Percentiles rank a stretch among this genome's conserved stretches.
These are phyloP conservation scores for Pseudogymnoascus sp. DNA, from an alignment of 2,329 filamentous ascomycete genomes.

Conservation along the genomic window DNA sequence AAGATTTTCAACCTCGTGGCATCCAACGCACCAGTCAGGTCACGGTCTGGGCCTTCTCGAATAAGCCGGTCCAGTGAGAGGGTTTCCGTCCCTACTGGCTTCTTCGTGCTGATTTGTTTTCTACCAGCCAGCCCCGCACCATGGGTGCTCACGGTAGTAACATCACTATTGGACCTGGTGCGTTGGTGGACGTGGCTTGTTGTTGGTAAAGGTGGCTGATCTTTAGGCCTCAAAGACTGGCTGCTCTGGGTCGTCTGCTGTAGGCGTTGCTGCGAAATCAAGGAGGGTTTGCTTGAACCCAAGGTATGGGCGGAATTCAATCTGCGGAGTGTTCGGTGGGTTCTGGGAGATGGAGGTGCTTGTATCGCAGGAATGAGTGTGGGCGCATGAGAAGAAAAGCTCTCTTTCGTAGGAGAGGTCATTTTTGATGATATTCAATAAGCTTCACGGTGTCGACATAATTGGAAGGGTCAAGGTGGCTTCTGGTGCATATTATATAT, in stretches of 20 bases:
- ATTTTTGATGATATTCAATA: background rate
- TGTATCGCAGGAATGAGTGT: slow-evolving; percentile 40
- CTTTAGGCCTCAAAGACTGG: slow-evolving; percentile 15
- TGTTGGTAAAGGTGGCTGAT: slow-evolving; percentile 25
- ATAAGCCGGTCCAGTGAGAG: slow-evolving; percentile 67
- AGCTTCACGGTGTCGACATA: slow-evolving; percentile 3
- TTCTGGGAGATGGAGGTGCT: slow-evolving; percentile 53
- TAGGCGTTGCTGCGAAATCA: slow-evolving; percentile 57
- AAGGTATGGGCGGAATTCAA: slow-evolving; percentile 69
- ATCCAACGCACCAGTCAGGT: slow-evolving; percentile 59
- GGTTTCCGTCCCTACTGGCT: slow-evolving; percentile 43
- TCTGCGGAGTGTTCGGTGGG: slow-evolving; percentile 61
- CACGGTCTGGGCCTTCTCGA: slow-evolving; percentile 66
- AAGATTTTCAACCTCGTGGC: slow-evolving; percentile 66
- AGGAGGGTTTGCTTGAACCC: slow-evolving; percentile 45
- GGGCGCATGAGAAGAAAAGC: slow-evolving; percentile 22
- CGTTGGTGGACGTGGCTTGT: slow-evolving; percentile 36
- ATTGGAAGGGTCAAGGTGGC: background rate
- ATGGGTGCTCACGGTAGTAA: slow-evolving; percentile 37
- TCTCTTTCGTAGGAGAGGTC: slow-evolving; percentile 25
- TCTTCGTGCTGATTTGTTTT: slow-evolving; percentile 40
- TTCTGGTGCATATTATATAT: background rate
- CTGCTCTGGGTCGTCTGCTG: slow-evolving; percentile 31
- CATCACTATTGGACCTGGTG: slow-evolving; percentile 67
- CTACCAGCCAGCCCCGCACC: slow-evolving; percentile 34